Percentiles rank a stretch among this genome's conserved stretches.
These are phyloP conservation scores for Moricandia arvensis DNA, from an alignment of 345 rosid genomes.

Conservation along the genomic window DNA sequence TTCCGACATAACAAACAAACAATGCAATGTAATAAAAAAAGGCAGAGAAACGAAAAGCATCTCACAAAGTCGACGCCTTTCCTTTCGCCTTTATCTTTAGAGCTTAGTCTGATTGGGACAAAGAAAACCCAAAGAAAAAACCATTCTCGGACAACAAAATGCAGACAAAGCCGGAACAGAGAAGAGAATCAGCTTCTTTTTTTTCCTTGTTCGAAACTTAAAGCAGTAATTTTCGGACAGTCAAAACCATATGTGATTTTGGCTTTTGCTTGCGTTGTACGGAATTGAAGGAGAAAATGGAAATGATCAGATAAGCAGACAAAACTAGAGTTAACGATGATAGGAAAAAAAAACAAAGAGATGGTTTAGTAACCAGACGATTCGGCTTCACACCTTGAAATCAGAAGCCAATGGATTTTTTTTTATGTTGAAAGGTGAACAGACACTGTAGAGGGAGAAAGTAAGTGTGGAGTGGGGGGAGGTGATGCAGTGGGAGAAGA, in stretches of 20 bases:
- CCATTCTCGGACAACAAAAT: background rate
- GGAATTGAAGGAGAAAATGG: background rate
- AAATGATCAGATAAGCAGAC: conserved; percentile 2
- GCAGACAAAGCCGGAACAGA: background rate
- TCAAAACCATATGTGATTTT: background rate
- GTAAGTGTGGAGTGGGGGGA: too few relatives aligned
- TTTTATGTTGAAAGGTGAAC: too few relatives aligned
- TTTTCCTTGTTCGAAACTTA: background rate
- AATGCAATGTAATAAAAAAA: background rate
- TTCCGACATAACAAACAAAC: background rate
- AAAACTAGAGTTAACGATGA: background rate
- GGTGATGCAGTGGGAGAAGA: too few relatives aligned
- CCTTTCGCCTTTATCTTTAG: background rate
- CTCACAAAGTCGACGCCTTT: background rate
- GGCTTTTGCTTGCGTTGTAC: conserved; percentile 22
- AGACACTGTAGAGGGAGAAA: too few relatives aligned
- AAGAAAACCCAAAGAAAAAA: background rate
- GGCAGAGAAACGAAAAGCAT: background rate
- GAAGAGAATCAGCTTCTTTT: background rate
- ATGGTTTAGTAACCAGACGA: background rate
- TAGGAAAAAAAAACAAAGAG: background rate
- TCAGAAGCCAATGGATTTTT: background rate
- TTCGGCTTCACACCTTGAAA: conserved; percentile 7
- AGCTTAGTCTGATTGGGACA: background rate
- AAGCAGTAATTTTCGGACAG: background rate